Evolutionary conservation across 108 stramenopile genomes (phyloP), one percentile per base, ranked within the genome.

Genomic region (Nitzschia palea): DNA sequence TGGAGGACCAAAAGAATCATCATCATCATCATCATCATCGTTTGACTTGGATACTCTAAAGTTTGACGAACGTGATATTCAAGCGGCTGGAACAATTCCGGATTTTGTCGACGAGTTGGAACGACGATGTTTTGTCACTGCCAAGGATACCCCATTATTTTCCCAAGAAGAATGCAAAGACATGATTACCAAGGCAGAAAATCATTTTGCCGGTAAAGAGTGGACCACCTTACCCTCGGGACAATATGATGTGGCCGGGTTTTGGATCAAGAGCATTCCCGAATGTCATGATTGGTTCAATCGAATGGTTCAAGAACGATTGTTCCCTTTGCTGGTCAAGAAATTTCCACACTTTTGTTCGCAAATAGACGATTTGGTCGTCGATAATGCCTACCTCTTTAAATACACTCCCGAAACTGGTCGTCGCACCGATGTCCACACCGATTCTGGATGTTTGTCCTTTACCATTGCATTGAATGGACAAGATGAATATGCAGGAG

Each of bases 391-490:
- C 52, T 80, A 80, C 50, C 17, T 84, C 4, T 84, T 84, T 53
- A 72, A 77, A 44, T 84, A 84, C 60, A 77, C 68, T 3, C 68
- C 72, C 28, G 73, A 77, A 60, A 80, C 82, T 10, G 82, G 79
- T 23, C 72, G 65, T 32, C 67, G 79, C 14, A 84, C 83, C 26
- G 83, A 78, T 45, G 71, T 84, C 43, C 83, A 84, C 48, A 84
- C 79, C 4, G 83, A 84, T 67, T 67, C 60, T n/a, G 83, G 83
- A 32, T 77, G 76, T 65, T 58, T 84, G 33, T 65, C 67, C 1
- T 80, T 84, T 51, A 84, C 83, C 1, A 77, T 84, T 71, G 62
- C 78, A 20, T 58, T 84, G 40, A 79, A 73, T 43, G 28, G 43
- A 17, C 51, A 57, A 20, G 55, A 66, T 22, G 83, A 84, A n/a